Evolutionary conservation across 352 stramenopile species (phyloP), one percentile per base, ranked within the genome.

Genomic region (Aphanomyces euteiches): DNA sequence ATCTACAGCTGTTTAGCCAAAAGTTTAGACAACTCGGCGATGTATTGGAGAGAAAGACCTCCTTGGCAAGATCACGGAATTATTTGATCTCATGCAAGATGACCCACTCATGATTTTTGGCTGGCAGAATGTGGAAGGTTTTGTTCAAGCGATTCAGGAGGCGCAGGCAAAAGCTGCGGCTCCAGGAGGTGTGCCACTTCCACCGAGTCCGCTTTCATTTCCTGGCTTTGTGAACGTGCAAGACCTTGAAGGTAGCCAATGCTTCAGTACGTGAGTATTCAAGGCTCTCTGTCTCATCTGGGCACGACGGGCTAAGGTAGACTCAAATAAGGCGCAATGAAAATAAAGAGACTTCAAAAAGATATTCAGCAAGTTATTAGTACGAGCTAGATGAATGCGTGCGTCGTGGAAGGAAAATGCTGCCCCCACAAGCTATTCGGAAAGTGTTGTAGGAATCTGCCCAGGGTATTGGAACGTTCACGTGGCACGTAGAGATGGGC

Each of bases 381-480:
- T 28, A 28, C 28, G 0, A 28, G 21, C 21, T 61, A 19, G 21
- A 61, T 61, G 13, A 21, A 36, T 61, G 45, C 45, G 2, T n/a
- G 45, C 45, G 67, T 69, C 56, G 69, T 73, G 12, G 7, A 69
- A 69, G 56, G 58, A 73, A 64, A 73, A 13, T 50, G 39, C 69
- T 70, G 69, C 57, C 69, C 69, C 69, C 69, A 74, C 60, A 74
- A 70, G 58, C 69, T 74, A 58, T 74, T 74, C 59, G 65, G 58
- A 71, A 71, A 19, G 45, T 59, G 58, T 21, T 15, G 47, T 63
- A 41, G 54, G 58, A 43, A 40, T 63, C 58, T 67, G 36, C 66
- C 67, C 19, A 77, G 61, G 59, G 67, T 72, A 67, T 74, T 72
- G 41, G 67, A 77, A 12, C 67, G 37, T 69, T 59, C 47, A 15